Evolutionary conservation across 1,139 yeast genomes (phyloP).

Genomic region (Yamadazyma buinensis): DNA sequence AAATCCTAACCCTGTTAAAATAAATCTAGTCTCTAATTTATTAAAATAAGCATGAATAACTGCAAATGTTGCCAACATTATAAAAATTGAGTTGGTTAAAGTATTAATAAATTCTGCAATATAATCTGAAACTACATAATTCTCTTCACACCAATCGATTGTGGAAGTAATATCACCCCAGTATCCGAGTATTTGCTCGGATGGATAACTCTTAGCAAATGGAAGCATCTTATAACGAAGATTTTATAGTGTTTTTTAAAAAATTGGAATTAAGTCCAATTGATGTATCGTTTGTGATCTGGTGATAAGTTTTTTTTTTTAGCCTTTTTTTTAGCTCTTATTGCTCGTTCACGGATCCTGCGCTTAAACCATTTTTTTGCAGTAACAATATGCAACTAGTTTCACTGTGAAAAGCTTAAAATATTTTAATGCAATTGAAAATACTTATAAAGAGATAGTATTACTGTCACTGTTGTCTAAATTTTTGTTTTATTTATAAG

Average conservation of each 20-base stretch:
- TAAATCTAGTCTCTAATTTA: constrained; percentile 64
- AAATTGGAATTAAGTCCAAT: too few relatives aligned
- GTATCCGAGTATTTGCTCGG: constrained; percentile 38
- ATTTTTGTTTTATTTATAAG: too few relatives aligned
- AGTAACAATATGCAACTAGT: too few relatives aligned
- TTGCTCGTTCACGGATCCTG: too few relatives aligned
- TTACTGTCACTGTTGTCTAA: too few relatives aligned
- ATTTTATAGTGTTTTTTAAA: too few relatives aligned
- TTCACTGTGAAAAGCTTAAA: too few relatives aligned
- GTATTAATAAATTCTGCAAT: constrained; percentile 90
- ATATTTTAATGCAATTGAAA: too few relatives aligned
- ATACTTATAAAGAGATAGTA: too few relatives aligned
- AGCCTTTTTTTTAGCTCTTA: too few relatives aligned
- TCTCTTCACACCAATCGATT: constrained; percentile 97
- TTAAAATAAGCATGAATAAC: constrained; percentile 58
- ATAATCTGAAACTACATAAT: constrained; percentile 79
- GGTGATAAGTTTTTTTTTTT: not conserved
- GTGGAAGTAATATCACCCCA: constrained; percentile 62
- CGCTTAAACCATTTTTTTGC: too few relatives aligned
- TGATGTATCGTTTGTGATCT: too few relatives aligned
- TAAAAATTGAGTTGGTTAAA: constrained; percentile 66
- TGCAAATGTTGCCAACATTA: constrained; percentile 65
- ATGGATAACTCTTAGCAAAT: constrained; percentile 45
- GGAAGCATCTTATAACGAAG: constrained; percentile 43
- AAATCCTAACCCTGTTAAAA: constrained; percentile 73